These are phyloP conservation scores for Epicoccum sorghinum DNA, from an alignment of 2,329 filamentous ascomycete genomes.

Conservation along the genomic window DNA sequence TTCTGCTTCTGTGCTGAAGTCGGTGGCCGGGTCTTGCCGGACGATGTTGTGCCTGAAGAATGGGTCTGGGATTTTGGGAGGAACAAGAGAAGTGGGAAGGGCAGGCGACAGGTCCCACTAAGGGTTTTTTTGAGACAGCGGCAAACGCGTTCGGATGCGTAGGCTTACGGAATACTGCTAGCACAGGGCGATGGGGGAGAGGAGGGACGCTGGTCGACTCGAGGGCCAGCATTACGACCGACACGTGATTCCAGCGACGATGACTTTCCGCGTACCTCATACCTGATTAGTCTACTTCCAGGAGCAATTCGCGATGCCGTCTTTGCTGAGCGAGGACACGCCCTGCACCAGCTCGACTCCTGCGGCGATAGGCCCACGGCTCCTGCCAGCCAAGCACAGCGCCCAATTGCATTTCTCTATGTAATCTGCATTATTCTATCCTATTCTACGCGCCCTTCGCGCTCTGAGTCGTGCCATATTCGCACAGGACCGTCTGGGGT, in stretches of 20 bases:
- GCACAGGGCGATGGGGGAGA: conserved; percentile 9
- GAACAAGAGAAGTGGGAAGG: conserved; percentile 19
- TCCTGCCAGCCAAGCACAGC: conserved; percentile 20
- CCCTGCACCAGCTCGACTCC: conserved; percentile 18
- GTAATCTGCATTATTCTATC: conserved; percentile 20
- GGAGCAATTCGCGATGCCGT: conserved; percentile 13
- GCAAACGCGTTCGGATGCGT: conserved; percentile 31
- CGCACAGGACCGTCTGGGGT: conserved; percentile 7
- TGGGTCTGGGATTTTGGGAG: neutral
- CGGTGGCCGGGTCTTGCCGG: conserved; percentile 34
- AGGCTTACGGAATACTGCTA: conserved; percentile 19
- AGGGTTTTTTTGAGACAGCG: conserved; percentile 24
- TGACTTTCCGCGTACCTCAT: conserved; percentile 16
- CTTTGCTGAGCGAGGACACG: conserved; percentile 22
- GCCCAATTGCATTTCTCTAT: conserved; percentile 29
- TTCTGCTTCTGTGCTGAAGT: conserved; percentile 32
- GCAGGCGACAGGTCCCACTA: conserved; percentile 21
- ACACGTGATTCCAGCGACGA: conserved; percentile 24
- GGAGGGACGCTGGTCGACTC: conserved; percentile 6
- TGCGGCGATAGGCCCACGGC: conserved; percentile 9
- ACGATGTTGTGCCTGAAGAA: conserved; percentile 16
- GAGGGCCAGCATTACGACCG: conserved; percentile 3
- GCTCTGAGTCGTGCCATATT: conserved; percentile 24
- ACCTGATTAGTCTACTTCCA: neutral
- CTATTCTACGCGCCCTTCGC: conserved; percentile 21